phyloP scores from a whole-genome alignment of 768 basidiomycete species.

The Tylopilus subfusipes region DNA sequence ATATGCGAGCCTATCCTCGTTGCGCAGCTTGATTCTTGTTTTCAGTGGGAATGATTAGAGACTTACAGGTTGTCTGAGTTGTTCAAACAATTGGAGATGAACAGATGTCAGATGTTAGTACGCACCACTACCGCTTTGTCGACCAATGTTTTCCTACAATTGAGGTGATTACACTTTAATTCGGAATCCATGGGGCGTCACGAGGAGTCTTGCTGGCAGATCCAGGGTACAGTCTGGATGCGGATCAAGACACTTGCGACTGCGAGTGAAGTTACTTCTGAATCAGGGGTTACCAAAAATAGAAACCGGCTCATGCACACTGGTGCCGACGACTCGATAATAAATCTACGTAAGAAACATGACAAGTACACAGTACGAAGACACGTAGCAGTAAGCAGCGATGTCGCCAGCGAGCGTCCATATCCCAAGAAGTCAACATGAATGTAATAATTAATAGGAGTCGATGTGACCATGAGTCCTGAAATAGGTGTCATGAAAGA shows the following conservation, averaged over 20 bases:
- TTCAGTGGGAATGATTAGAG: neutral
- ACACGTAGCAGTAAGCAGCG: conserved; percentile 19
- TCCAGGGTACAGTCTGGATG: neutral
- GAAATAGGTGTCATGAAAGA: conserved; percentile 9
- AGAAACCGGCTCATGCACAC: conserved; percentile 3
- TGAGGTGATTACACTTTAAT: conserved; percentile 75
- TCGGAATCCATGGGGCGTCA: conserved; percentile 60
- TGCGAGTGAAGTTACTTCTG: neutral
- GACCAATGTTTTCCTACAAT: conserved; percentile 59
- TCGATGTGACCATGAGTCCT: conserved; percentile 15
- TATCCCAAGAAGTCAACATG: conserved; percentile 27
- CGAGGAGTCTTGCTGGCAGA: neutral
- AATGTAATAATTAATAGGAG: conserved; percentile 29
- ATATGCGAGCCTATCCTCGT: conserved; percentile 70
- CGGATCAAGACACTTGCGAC: neutral
- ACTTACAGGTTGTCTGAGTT: conserved; percentile 54
- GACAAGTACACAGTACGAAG: conserved; percentile 27
- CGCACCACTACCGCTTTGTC: conserved; percentile 87
- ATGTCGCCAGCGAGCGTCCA: conserved; percentile 25
- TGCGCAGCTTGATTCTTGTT: neutral
- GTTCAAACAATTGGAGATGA: conserved; percentile 14
- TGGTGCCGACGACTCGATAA: neutral
- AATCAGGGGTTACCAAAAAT: conserved; percentile 12
- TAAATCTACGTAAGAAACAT: conserved; percentile 20
- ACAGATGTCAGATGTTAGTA: conserved; percentile 9